These are phyloP conservation scores for Meyerozyma guilliermondii DNA, from an alignment of 1,139 yeast species.

Conservation along the genomic window DNA sequence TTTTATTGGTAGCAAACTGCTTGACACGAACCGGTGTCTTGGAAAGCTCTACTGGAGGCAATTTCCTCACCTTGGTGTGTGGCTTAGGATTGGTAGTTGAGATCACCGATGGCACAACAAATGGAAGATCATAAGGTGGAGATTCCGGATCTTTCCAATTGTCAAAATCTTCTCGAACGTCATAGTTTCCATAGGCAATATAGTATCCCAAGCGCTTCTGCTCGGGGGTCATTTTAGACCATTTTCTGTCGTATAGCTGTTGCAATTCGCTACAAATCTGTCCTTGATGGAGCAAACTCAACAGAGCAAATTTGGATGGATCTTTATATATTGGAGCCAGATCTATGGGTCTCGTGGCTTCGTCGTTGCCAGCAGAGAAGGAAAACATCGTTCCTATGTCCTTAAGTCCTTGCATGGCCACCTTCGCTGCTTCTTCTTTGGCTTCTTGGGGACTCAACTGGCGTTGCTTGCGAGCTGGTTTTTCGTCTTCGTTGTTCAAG, in stretches of 20 bases:
- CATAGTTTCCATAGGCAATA: constrained; percentile 62
- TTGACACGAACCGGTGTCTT: constrained; percentile 42
- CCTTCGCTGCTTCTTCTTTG: constrained; percentile 32
- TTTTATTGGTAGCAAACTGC: constrained; percentile 45
- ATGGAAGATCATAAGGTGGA: constrained; percentile 54
- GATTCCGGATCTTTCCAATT: constrained; percentile 32
- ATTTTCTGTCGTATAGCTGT: constrained; percentile 44
- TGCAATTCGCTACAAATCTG: constrained; percentile 53
- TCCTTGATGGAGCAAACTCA: constrained; percentile 54
- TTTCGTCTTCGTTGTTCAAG: constrained; percentile 1
- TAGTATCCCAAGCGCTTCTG: constrained; percentile 51
- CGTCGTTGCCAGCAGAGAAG: constrained; percentile 23
- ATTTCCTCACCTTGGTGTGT: constrained; percentile 21
- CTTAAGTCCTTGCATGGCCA: constrained; percentile 39
- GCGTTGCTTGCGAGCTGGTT: neutral
- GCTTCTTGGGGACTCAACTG: constrained; percentile 14
- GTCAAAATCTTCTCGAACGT: constrained; percentile 52
- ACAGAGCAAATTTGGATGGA: constrained; percentile 38
- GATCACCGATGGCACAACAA: constrained; percentile 34
- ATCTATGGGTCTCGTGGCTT: constrained; percentile 48
- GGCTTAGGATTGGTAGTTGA: constrained; percentile 18
- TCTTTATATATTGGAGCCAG: constrained; percentile 45
- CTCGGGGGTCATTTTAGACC: constrained; percentile 41
- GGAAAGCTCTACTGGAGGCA: constrained; percentile 42
- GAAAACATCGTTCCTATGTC: constrained; percentile 39